phyloP scores from a whole-genome alignment of 1,284 basidiomycete genomes.

The Peniophora sp. region DNA sequence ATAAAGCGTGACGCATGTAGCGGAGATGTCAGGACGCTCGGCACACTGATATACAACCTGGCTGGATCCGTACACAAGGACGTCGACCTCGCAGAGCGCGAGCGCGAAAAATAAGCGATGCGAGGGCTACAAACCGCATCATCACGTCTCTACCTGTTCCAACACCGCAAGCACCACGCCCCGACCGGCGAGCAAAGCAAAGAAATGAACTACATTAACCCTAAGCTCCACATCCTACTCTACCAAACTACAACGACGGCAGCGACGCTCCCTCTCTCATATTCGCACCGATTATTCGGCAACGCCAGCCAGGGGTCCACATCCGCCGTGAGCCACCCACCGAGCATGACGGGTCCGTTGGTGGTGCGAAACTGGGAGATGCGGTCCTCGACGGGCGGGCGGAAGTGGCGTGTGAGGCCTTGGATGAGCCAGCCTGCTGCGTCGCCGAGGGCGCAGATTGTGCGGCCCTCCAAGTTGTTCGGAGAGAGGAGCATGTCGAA shows the following conservation, averaged over 20 bases:
- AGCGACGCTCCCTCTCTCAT: slow-evolving; percentile 22
- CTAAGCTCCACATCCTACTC: too few species aligned
- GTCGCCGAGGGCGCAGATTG: slow-evolving; percentile 95
- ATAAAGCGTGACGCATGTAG: too few species aligned
- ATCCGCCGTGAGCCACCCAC: slow-evolving; percentile 72
- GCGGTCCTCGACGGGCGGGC: slow-evolving; percentile 86
- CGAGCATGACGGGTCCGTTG: slow-evolving; percentile 85
- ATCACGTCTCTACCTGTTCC: too few species aligned
- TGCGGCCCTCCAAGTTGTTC: slow-evolving; percentile 96
- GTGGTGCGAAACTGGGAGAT: slow-evolving; percentile 73
- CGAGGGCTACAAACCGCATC: too few species aligned
- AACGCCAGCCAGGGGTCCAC: slow-evolving; percentile 66
- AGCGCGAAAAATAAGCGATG: too few species aligned
- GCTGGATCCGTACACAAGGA: too few species aligned
- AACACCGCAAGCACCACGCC: too few species aligned
- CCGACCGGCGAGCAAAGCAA: too few species aligned
- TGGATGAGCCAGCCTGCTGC: slow-evolving; percentile 99
- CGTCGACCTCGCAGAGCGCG: too few species aligned
- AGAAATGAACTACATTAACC: too few species aligned
- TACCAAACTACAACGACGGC: neutral
- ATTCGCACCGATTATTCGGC: slow-evolving; percentile 69
- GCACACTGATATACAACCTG: too few species aligned
- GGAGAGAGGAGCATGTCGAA: slow-evolving; percentile 94
- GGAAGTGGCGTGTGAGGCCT: slow-evolving; percentile 94
- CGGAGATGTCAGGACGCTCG: too few species aligned